Evolutionary conservation across 768 basidiomycete genomes (phyloP).

Genomic region (Termitomyces sp.): DNA sequence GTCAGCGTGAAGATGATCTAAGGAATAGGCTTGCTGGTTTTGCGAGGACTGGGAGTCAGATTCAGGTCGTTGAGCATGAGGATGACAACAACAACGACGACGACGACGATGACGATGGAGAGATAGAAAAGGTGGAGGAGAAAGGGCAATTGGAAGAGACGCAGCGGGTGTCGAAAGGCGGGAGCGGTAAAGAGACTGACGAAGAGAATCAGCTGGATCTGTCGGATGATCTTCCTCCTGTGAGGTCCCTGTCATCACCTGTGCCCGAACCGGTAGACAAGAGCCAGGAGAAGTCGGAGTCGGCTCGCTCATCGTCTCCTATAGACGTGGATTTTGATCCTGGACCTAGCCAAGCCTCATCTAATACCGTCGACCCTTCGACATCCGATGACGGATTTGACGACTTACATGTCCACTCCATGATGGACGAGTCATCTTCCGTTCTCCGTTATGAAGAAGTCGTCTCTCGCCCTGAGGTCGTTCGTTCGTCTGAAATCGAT

Average conservation of each 20-base stretch:
- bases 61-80: slow-evolving; percentile 13
- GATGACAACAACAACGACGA: slow-evolving; percentile 18
- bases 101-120: slow-evolving; percentile 13
- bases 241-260: background rate
- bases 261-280: background rate
- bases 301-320: slow-evolving; percentile 13
- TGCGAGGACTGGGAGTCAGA: slow-evolving; percentile 43
- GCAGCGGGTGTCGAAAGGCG: background rate
- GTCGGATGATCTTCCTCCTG: background rate
- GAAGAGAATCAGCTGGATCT: background rate
- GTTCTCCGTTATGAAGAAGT: slow-evolving; percentile 12
- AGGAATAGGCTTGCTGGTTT: slow-evolving; percentile 47
- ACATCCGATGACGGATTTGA: slow-evolving; percentile 16
- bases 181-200: background rate
- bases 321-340: slow-evolving; percentile 14
- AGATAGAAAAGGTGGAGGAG: slow-evolving; percentile 16
- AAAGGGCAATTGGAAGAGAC: slow-evolving; percentile 4
- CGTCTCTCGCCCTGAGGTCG: slow-evolving; percentile 33
- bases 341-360: background rate
- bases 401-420: slow-evolving; percentile 12
- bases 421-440: slow-evolving; percentile 13
- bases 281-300: too few species aligned
- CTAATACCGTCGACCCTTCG: slow-evolving; percentile 14
- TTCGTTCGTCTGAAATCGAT: slow-evolving; percentile 22
- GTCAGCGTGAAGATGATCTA: slow-evolving; percentile 26